These are phyloP conservation scores for Aspergillus unguis DNA, from an alignment of 2,329 filamentous ascomycete genomes.

Conservation along the genomic window DNA sequence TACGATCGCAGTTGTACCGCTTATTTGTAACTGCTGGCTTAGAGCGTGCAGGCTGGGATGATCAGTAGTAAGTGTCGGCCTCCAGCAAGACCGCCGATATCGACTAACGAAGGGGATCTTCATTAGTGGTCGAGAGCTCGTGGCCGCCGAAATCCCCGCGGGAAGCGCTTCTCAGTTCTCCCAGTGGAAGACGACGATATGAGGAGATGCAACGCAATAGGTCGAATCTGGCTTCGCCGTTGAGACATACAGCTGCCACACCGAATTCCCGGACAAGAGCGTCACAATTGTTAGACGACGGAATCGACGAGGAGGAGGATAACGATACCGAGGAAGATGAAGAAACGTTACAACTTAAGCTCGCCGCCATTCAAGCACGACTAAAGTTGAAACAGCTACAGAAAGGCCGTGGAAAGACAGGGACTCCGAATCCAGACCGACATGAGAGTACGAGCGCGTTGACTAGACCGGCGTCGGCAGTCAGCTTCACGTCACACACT, in stretches of 20 bases:
- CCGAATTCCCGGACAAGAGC: conserved; percentile 37
- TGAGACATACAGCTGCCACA: conserved; percentile 50
- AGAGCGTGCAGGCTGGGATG: conserved; percentile 6
- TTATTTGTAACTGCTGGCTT: neutral
- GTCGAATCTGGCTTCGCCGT: conserved; percentile 67
- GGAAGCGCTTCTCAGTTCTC: conserved; percentile 64
- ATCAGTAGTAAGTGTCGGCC: conserved; percentile 23
- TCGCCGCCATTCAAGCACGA: conserved; percentile 84
- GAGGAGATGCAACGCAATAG: conserved; percentile 64
- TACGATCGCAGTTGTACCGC: neutral
- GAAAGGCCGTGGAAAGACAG: conserved; percentile 45
- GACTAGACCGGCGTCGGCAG: conserved; percentile 25
- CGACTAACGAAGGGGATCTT: conserved; percentile 5
- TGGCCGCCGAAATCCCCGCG: conserved; percentile 64
- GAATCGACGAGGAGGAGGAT: conserved; percentile 48
- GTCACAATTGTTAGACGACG: conserved; percentile 30
- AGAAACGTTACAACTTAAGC: conserved; percentile 79
- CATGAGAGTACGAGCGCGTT: conserved; percentile 22
- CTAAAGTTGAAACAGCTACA: conserved; percentile 85
- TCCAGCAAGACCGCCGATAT: neutral
- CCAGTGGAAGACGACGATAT: conserved; percentile 73
- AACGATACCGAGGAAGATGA: conserved; percentile 76
- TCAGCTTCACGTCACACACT: conserved; percentile 21
- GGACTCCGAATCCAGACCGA: conserved; percentile 19
- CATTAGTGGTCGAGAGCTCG: conserved; percentile 43